Base-by-base conservation (phyloP, 371 early-diverging fungal species). In the Haplosporangium sp. region DNA sequence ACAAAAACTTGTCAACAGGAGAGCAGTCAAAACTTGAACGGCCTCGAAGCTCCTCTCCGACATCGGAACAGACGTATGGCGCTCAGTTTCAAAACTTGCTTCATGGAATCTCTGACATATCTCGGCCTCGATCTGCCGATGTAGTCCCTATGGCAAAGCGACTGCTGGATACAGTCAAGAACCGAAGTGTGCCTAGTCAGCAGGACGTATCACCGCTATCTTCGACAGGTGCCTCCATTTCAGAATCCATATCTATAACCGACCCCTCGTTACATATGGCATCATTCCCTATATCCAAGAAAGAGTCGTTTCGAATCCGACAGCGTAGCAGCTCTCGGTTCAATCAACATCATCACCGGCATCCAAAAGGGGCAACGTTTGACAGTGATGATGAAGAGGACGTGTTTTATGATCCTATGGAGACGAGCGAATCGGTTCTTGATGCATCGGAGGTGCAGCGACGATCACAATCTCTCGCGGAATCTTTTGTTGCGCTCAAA, bases 401-500 rank as follows among this genome's bases (percentile, higher is more conserved):
- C 11, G 61, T 77, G 18, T 77, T 77, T 67, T 77, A 77, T 14
- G 77, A 76, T 23, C 57, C 76, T 16, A 42, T 59, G 54, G 71
- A 71, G 18, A 54, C 54, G n/a, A 63, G 46, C 14, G 76, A 71
- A 38, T 50, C 57, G 38, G 23, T 64, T 36, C 6, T 60, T n/a
- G 64, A 64, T 20, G 56, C 59, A 3, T 20, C 21, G 2, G 74
- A 64, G 5, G 62, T 57, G n/a, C 79, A 76, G 37, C 74, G 74
- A 21, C 54, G 73, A 46, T 63, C 77, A 6, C 67, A 77, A 37
- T 81, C 82, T 3, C 67, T 85, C 83, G 65, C 75, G 29, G 86
- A 87, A 55, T 85, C 86, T 11, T 84, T 76, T 68, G 82, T 85
- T 5, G 81, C 85, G 20, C 77, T 86, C 64, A 85, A 82, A 62